These are phyloP conservation scores for Cystoderma amianthinum DNA, from an alignment of 768 basidiomycete species.

Conservation along the genomic window DNA sequence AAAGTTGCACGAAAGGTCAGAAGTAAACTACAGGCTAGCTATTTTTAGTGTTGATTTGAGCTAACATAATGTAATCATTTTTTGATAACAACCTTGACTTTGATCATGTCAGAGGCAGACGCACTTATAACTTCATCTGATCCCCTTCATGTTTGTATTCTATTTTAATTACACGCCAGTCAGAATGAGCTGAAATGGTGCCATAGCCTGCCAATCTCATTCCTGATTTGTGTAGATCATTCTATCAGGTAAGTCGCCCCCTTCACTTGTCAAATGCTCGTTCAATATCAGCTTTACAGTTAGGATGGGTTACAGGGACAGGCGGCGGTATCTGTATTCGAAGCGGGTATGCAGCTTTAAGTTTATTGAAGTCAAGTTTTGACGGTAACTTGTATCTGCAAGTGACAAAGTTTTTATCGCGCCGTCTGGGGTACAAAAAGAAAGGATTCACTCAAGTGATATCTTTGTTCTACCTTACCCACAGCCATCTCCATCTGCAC, in stretches of 20 bases:
- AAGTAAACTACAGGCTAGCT: no score
- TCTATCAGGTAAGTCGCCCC: slow-evolving; percentile 47
- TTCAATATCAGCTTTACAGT: slow-evolving; percentile 17
- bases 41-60: background rate
- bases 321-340: slow-evolving; percentile 79
- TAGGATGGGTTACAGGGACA: slow-evolving; percentile 92
- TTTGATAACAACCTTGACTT: background rate
- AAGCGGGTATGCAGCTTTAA: slow-evolving; percentile 36
- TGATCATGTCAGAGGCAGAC: slow-evolving; percentile 25
- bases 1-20: no score
- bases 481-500: slow-evolving; percentile 49
- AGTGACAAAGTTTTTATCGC: slow-evolving; percentile 82
- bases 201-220: slow-evolving; percentile 88
- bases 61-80: background rate
- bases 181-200: background rate
- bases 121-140: slow-evolving; percentile 52
- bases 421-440: slow-evolving; percentile 88
- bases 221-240: slow-evolving; percentile 75
- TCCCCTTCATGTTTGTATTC: slow-evolving; percentile 48
- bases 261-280: background rate
- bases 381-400: slow-evolving; percentile 1
- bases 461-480: slow-evolving; percentile 86
- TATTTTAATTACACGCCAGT: background rate
- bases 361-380: background rate
- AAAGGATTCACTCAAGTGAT: slow-evolving; percentile 74